These are phyloP conservation scores for Umbelopsis sp. DNA, from an alignment of 371 early-diverging fungal genomes.

Conservation along the genomic window DNA sequence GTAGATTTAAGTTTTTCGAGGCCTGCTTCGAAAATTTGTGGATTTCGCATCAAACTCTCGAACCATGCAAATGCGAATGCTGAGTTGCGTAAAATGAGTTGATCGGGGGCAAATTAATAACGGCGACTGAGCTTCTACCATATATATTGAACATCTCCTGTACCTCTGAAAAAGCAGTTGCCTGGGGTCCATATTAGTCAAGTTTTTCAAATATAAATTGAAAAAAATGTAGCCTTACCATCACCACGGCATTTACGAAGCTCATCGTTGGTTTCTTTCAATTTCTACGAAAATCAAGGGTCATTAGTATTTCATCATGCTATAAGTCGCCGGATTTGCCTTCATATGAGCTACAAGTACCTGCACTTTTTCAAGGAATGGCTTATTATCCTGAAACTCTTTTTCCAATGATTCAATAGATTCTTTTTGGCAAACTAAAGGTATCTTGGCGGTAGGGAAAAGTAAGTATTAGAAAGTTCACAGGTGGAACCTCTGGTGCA, in stretches of 20 bases:
- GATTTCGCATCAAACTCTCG: conserved; percentile 52
- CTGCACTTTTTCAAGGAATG: conserved; percentile 59
- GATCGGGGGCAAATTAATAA: too few species aligned
- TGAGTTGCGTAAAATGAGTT: conserved; percentile 23
- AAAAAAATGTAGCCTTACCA: conserved; percentile 42
- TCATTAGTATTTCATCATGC: not conserved
- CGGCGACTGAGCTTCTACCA: not conserved
- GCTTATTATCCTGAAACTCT: conserved; percentile 61
- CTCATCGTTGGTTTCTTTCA: conserved; percentile 49
- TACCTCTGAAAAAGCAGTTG: conserved; percentile 77
- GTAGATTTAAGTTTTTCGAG: conserved; percentile 47
- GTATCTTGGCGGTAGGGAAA: conserved; percentile 33
- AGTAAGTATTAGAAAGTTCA: not conserved
- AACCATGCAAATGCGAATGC: conserved; percentile 76
- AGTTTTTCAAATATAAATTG: not conserved
- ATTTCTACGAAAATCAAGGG: conserved; percentile 43
- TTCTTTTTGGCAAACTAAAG: conserved; percentile 59
- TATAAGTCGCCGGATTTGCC: not conserved
- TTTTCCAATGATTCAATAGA: conserved; percentile 51
- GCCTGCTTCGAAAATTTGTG: conserved; percentile 33
- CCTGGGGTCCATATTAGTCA: conserved; percentile 40
- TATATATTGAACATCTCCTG: not conserved
- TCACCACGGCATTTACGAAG: conserved; percentile 73
- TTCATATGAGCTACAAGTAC: conserved; percentile 30
- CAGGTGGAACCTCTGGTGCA: too few species aligned